These are phyloP conservation scores for Neurospora tetraspora DNA, from an alignment of 495 filamentous ascomycete species.

Conservation along the genomic window DNA sequence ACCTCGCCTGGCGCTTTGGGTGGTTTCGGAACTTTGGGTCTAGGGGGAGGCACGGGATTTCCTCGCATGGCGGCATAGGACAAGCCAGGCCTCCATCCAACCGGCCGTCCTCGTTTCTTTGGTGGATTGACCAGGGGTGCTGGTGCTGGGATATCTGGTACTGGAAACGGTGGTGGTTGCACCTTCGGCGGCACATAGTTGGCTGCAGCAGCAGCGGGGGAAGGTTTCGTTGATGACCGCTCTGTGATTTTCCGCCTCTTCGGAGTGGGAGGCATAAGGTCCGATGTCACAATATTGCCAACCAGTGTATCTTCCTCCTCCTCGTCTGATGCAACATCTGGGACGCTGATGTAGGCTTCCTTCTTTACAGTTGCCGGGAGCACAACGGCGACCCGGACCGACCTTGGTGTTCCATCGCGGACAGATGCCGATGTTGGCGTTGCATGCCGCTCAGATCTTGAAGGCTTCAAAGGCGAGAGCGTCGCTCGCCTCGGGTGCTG, in stretches of 20 bases:
- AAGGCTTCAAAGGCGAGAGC: background rate
- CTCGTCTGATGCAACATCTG: background rate
- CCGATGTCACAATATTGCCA: conserved; percentile 4
- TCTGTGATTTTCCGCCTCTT: background rate
- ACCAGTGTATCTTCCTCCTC: background rate
- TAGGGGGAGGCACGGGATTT: background rate
- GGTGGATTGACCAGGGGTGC: background rate
- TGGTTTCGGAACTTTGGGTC: conserved; percentile 6
- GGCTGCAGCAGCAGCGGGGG: background rate
- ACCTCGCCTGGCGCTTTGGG: conserved; percentile 7
- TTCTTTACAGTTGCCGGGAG: conserved; percentile 1
- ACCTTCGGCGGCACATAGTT: background rate
- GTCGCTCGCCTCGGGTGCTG: background rate
- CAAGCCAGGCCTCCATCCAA: conserved; percentile 20
- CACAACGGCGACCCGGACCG: conserved; percentile 4
- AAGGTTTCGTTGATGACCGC: background rate
- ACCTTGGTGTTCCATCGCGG: background rate
- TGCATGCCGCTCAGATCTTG: background rate
- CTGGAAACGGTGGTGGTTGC: background rate
- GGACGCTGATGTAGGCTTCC: background rate
- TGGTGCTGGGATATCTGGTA: background rate
- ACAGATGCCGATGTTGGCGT: background rate
- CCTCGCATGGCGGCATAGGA: conserved; percentile 6
- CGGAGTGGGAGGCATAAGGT: background rate
- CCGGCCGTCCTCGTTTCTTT: conserved; percentile 22